phyloP scores from a whole-genome alignment of 345 rosid species.

The Salix caprea region DNA sequence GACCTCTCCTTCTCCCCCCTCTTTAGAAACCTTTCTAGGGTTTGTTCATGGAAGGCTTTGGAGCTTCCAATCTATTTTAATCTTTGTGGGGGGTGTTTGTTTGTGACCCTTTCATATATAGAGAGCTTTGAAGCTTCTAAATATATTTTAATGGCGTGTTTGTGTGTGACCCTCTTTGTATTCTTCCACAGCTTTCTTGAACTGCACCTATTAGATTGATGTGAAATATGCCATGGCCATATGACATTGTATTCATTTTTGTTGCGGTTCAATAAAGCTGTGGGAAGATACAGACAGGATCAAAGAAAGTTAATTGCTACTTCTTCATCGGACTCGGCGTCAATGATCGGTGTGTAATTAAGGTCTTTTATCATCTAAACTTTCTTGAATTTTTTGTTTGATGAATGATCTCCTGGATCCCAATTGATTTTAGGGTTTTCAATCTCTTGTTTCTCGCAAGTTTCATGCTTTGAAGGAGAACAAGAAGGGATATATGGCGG shows the following conservation, averaged over 20 bases:
- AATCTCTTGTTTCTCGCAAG: neutral
- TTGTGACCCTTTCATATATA: too few species aligned
- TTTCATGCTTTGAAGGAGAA: neutral
- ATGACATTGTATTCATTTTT: neutral
- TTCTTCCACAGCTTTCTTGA: constrained; percentile 99
- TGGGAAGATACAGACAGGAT: constrained; percentile 78
- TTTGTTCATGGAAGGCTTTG: neutral
- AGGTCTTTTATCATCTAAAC: neutral
- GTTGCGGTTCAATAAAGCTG: constrained; percentile 92
- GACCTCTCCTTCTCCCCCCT: constrained; percentile 12
- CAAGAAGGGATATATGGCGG: neutral
- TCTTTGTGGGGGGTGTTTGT: neutral
- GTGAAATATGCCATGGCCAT: neutral
- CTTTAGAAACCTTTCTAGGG: neutral
- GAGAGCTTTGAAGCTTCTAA: too few species aligned
- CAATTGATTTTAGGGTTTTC: neutral
- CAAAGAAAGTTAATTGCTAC: constrained; percentile 16
- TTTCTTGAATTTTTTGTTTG: neutral
- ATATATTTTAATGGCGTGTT: too few species aligned
- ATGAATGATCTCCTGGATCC: neutral
- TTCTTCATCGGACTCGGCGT: neutral
- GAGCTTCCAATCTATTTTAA: neutral
- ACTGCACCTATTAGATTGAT: constrained; percentile 47
- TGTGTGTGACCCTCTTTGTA: constrained; percentile 57
- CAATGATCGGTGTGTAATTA: neutral